These are phyloP conservation scores for Solanum sparsipilum DNA, from an alignment of 257 asterid species.

Conservation along the genomic window DNA sequence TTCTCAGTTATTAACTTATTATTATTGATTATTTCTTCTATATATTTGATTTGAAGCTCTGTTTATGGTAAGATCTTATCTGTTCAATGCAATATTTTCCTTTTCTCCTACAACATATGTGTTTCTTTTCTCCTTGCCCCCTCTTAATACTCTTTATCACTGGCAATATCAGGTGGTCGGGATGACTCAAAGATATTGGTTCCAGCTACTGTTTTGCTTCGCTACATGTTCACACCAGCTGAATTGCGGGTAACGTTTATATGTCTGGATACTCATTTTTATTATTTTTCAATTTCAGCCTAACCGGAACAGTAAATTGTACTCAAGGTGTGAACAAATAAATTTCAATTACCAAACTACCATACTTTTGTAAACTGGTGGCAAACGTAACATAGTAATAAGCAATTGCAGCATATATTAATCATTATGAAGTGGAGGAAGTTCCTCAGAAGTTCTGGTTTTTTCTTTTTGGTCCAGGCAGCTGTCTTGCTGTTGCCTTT, in stretches of 20 bases:
- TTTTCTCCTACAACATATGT: background rate
- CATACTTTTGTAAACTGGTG: background rate
- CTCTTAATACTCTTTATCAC: conserved; percentile 2
- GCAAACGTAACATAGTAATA: background rate
- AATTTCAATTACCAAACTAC: background rate
- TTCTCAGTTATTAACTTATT: background rate
- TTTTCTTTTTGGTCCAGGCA: background rate
- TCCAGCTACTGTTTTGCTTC: conserved; percentile 79
- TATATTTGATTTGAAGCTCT: background rate
- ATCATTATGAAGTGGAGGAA: background rate
- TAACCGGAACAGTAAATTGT: background rate
- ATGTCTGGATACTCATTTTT: background rate
- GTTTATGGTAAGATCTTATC: background rate
- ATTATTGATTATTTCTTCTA: background rate
- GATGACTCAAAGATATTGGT: conserved; percentile 73
- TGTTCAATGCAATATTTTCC: background rate
- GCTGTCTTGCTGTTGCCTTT: background rate
- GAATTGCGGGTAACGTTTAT: conserved; percentile 62
- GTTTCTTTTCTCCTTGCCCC: background rate
- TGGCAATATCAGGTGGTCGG: conserved; percentile 64
- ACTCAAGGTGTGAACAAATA: background rate
- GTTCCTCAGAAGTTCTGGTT: background rate
- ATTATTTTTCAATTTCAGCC: background rate
- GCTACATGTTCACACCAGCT: conserved; percentile 83
- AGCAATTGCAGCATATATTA: background rate